Conservation (phyloP, 306 rosid genomes). For the Glycine latifolia region DNA sequence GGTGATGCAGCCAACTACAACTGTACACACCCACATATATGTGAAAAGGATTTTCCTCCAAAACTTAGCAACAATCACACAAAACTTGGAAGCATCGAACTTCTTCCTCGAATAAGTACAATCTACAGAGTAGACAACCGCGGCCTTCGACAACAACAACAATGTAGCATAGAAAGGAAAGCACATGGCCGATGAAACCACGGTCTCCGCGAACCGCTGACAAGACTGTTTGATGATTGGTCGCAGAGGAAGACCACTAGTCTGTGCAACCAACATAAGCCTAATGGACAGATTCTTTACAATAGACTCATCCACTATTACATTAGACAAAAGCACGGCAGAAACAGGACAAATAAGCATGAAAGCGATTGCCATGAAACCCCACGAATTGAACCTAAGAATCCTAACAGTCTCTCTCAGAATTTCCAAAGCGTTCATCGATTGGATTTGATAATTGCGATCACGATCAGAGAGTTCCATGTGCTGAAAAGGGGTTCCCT, state of each 20-base stretch:
- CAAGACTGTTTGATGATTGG: constrained; percentile 84
- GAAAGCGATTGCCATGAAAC: constrained; percentile 68
- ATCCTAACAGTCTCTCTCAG: constrained; percentile 83
- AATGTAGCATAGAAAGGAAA: constrained; percentile 78
- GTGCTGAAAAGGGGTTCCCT: constrained; percentile 51
- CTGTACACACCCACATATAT: constrained; percentile 72
- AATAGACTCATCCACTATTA: constrained; percentile 68
- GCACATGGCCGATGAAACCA: constrained; percentile 64
- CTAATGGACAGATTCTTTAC: constrained; percentile 72
- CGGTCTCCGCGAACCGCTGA: constrained; percentile 74
- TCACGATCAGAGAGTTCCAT: constrained; percentile 52
- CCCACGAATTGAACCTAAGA: constrained; percentile 82
- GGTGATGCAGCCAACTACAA: constrained; percentile 73
- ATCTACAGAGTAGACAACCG: constrained; percentile 83
- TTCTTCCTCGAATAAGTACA: constrained; percentile 77
- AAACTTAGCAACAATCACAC: constrained; percentile 59
- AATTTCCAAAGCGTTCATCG: constrained; percentile 94
- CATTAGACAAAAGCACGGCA: constrained; percentile 78
- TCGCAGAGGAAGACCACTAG: constrained; percentile 88
- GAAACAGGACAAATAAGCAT: constrained; percentile 85
- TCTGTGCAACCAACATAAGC: constrained; percentile 74
- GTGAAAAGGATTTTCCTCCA: constrained; percentile 84
- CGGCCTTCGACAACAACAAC: constrained; percentile 78
- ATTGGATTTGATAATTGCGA: constrained; percentile 48
- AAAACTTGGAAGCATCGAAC: constrained; percentile 69